Conservation (phyloP, 768 basidiomycete genomes). For the Rhodotorula taiwanensis region DNA sequence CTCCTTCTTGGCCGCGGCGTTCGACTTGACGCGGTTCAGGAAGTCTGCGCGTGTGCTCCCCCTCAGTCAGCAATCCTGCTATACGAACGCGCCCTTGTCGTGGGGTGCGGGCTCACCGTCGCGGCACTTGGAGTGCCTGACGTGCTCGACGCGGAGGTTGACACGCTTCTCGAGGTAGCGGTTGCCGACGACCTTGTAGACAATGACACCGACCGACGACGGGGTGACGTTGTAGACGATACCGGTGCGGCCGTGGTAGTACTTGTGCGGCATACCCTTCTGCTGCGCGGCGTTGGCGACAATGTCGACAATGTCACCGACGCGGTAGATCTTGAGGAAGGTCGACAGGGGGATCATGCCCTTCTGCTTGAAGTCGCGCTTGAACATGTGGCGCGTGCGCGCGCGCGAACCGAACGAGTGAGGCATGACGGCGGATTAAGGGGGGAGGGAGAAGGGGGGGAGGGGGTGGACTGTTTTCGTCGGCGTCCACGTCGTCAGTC, state of each 20-base stretch:
- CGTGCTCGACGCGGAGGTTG: conserved; percentile 93
- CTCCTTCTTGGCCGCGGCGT: conserved; percentile 71
- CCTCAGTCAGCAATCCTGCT: not conserved
- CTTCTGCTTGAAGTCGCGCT: conserved; percentile 95
- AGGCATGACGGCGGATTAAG: conserved; percentile 60
- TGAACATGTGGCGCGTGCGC: conserved; percentile 99
- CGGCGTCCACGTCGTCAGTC: no score
- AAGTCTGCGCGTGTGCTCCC: conserved; percentile 57
- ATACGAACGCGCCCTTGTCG: not conserved
- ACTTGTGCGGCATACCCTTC: conserved; percentile 99
- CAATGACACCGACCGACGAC: conserved; percentile 87
- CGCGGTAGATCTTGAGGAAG: conserved; percentile 82
- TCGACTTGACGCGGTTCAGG: conserved; percentile 86
- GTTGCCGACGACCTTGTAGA: conserved; percentile 97
- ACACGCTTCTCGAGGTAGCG: conserved; percentile 99
- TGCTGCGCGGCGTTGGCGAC: conserved; percentile 98
- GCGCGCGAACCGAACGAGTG: conserved; percentile 99
- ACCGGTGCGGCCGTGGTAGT: conserved; percentile 94
- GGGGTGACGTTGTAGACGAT: conserved; percentile 98
- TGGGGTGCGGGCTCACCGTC: conserved; percentile 46
- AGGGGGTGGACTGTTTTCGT: not conserved
- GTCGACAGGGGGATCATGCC: conserved; percentile 86
- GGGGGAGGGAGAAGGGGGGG: not conserved
- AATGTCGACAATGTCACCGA: conserved; percentile 99
- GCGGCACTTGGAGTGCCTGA: conserved; percentile 87